These are phyloP conservation scores for Fragosphaeria purpurea DNA, from an alignment of 2,329 filamentous ascomycete species.

Conservation along the genomic window DNA sequence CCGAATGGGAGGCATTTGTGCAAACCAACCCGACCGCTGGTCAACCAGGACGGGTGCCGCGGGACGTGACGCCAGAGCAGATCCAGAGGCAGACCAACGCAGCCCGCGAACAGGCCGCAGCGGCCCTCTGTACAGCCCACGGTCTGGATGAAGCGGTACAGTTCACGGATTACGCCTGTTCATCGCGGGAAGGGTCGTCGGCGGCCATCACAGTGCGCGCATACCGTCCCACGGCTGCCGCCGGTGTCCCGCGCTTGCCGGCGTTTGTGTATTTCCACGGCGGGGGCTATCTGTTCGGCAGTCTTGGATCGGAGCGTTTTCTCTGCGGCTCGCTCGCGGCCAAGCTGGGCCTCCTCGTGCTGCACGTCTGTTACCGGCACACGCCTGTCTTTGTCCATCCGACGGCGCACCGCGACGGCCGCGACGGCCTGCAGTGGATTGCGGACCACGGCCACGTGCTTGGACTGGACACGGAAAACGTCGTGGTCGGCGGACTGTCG, in stretches of 20 bases:
- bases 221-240: not conserved
- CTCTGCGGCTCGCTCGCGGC: not conserved
- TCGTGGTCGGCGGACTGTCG: constrained; percentile 35
- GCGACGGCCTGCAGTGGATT: constrained; percentile 41
- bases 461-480: constrained; percentile 24
- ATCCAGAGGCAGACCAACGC: not conserved
- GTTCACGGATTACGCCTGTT: not conserved
- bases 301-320: not conserved
- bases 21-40: not conserved
- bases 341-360: constrained; percentile 18
- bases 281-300: constrained; percentile 1
- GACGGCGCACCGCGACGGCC: constrained; percentile 35
- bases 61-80: not conserved
- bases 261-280: constrained; percentile 3
- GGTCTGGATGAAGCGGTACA: not conserved
- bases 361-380: constrained; percentile 44
- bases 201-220: not conserved
- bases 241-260: not conserved
- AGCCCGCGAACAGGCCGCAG: not conserved
- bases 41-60: not conserved
- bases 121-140: not conserved
- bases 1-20: not conserved
- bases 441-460: constrained; percentile 28
- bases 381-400: constrained; percentile 38
- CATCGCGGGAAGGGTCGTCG: not conserved